These are phyloP conservation scores for Chaetomium globosum DNA, from an alignment of 2,329 filamentous ascomycete genomes.

Conservation along the genomic window DNA sequence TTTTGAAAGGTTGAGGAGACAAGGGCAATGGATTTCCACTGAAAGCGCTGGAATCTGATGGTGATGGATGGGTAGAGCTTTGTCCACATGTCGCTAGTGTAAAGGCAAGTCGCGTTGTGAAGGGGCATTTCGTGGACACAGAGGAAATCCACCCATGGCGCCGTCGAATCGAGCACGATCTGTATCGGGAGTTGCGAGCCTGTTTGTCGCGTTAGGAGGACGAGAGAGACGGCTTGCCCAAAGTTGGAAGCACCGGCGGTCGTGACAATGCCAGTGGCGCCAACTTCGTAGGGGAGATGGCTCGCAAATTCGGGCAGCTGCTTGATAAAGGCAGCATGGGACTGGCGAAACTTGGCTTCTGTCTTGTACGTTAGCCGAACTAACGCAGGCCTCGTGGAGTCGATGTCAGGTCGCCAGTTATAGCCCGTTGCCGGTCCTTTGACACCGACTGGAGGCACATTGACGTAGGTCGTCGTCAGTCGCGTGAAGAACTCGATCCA, in stretches of 20 bases:
- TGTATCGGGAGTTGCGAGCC: slow-evolving; percentile 54
- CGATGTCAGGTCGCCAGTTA: slow-evolving; percentile 11
- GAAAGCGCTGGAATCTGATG: slow-evolving; percentile 47
- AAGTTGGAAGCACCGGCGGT: slow-evolving; percentile 52
- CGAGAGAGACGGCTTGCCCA: slow-evolving; percentile 52
- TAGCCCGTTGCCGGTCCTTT: not conserved
- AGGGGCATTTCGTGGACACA: slow-evolving; percentile 40
- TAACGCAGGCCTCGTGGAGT: slow-evolving; percentile 13
- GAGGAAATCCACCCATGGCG: slow-evolving; percentile 40
- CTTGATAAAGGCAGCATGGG: slow-evolving; percentile 47
- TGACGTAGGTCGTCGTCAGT: slow-evolving; percentile 15
- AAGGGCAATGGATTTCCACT: slow-evolving; percentile 60
- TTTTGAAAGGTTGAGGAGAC: slow-evolving; percentile 62
- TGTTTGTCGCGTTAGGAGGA: slow-evolving; percentile 55
- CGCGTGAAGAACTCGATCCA: slow-evolving; percentile 31
- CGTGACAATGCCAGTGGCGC: slow-evolving; percentile 53
- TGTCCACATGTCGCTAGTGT: slow-evolving; percentile 38
- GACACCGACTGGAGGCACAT: slow-evolving; percentile 3
- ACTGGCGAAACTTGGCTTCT: slow-evolving; percentile 22
- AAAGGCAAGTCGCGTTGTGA: slow-evolving; percentile 42
- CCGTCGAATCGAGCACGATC: slow-evolving; percentile 42
- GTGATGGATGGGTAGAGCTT: slow-evolving; percentile 28
- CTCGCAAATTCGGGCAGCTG: slow-evolving; percentile 39
- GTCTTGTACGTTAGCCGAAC: slow-evolving; percentile 21
- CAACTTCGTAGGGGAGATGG: slow-evolving; percentile 40